Conservation (phyloP, 106 monocot genomes). For the Gastrodia elata region DNA sequence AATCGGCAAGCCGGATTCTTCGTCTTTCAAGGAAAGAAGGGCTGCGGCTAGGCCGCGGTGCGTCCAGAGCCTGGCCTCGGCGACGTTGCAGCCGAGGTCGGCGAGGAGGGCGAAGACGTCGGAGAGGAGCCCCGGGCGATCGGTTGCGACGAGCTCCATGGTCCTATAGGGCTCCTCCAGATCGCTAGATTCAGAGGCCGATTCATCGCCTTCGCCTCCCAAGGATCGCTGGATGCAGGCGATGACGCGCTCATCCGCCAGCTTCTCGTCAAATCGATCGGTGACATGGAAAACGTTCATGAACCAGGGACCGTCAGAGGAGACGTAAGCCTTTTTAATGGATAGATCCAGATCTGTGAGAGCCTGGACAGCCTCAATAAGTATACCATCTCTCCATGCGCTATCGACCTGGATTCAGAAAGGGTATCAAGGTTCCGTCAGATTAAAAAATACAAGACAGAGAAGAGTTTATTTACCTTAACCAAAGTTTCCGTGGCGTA, state of each 20-base stretch:
- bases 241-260: slow-evolving; percentile 44
- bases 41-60: slow-evolving; percentile 55
- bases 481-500: slow-evolving; percentile 42
- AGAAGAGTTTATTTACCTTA: slow-evolving; percentile 10
- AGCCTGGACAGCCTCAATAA: slow-evolving; percentile 61
- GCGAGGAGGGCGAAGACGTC: slow-evolving; percentile 65
- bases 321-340: slow-evolving; percentile 60
- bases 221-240: slow-evolving; percentile 38
- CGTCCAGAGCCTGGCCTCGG: slow-evolving; percentile 53
- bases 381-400: slow-evolving; percentile 41
- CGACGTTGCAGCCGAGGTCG: slow-evolving; percentile 44
- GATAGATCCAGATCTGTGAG: slow-evolving; percentile 50
- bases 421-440: background rate
- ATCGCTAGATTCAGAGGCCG: slow-evolving; percentile 9
- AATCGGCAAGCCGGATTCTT: slow-evolving; percentile 20
- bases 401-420: slow-evolving; percentile 34
- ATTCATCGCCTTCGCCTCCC: background rate
- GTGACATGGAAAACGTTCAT: slow-evolving; percentile 80
- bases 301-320: slow-evolving; percentile 68
- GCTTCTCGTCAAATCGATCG: slow-evolving; percentile 37
- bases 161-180: slow-evolving; percentile 14
- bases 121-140: slow-evolving; percentile 60
- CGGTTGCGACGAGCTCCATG: slow-evolving; percentile 59
- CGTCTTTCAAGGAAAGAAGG: slow-evolving; percentile 32
- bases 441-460: background rate